Base-by-base conservation (phyloP, 2,329 filamentous ascomycete genomes). In the Fusarium secorum region DNA sequence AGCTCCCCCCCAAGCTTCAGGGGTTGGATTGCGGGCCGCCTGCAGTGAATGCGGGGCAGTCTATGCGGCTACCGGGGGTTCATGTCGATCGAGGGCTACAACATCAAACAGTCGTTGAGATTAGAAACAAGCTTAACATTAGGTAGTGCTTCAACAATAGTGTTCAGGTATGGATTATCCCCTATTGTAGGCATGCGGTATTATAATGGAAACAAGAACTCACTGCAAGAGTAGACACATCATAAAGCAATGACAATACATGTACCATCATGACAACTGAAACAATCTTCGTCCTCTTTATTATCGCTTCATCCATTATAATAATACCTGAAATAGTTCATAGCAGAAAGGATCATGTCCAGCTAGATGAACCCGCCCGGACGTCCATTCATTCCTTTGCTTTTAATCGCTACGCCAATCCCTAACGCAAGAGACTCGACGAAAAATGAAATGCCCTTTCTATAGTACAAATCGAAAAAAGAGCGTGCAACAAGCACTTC, bases 391-490 rank as follows among this genome's bases (percentile, higher is more conserved):
- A 52, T 55, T 56, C 58, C 53, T 44, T 60, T 69, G 44, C 45
- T 63, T 64, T 74, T 72, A 38, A 58, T 61, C 54, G n/a, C 60
- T 56, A 46, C 66, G 52, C 60, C 68, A 61, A 44, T 56, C 57
- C 64, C 15, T 48, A 44, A 57, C 46, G 66, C 44, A 68, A 73
- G 39, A 68, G 41, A 58, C 57, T 51, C 60, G 39, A 58, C 59
- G 42, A 51, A 68, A 45, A 42, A 58, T 58, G 60, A 45, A 46
- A 60, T 60, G 57, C 57, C 63, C 58, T 48, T 68, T 71, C 64
- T 75, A 74, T 65, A 73, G 56, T 73, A 71, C 66, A 74, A 57
- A 51, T 55, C 52, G 38, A 38, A 71, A 71, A 58, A 38, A 39
- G 42, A 62, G 39, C 32, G 41, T 41, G 46, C 46, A 71, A 45